A percentile compares a stretch with the other conserved stretches of the same genome.
phyloP scores from a whole-genome alignment of 139 green algal genomes.

The Coccomyxa sp. region DNA sequence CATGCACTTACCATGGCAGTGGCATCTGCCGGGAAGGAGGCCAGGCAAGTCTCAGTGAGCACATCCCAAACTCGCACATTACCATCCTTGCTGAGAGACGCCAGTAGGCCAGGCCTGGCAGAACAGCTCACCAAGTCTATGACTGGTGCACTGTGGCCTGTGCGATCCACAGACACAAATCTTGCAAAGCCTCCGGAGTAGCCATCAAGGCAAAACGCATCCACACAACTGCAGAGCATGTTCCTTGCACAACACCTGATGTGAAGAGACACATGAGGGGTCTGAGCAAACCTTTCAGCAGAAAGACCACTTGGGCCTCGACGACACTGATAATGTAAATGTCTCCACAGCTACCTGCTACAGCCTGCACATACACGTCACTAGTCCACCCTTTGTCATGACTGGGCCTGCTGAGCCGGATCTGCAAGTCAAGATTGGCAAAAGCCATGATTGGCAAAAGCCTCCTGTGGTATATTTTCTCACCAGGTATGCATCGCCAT shows the following conservation, averaged over 20 bases:
- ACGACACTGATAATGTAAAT: conserved; percentile 66
- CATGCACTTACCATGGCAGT: background rate
- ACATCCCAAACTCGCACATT: conserved; percentile 54
- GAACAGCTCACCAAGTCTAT: conserved; percentile 32
- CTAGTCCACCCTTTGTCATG: background rate
- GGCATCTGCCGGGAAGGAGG: conserved; percentile 10
- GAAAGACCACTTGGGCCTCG: conserved; percentile 36
- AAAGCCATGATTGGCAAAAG: background rate
- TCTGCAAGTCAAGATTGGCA: background rate
- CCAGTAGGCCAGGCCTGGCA: conserved; percentile 31
- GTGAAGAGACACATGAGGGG: background rate
- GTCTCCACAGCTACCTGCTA: conserved; percentile 39
- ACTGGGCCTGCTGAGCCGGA: background rate
- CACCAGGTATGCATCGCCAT: conserved; percentile 56
- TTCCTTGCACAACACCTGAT: background rate
- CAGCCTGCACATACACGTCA: conserved; percentile 38
- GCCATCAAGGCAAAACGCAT: background rate
- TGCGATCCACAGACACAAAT: background rate
- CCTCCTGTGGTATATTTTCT: background rate
- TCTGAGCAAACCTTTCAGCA: conserved; percentile 35
- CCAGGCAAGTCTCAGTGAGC: conserved; percentile 19
- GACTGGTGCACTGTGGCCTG: conserved; percentile 46
- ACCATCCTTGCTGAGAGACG: conserved; percentile 44
- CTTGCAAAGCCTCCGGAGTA: background rate
- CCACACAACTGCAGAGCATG: background rate